Base-by-base conservation (phyloP, 1,284 basidiomycete genomes). In the Pseudozyma thailandica region DNA sequence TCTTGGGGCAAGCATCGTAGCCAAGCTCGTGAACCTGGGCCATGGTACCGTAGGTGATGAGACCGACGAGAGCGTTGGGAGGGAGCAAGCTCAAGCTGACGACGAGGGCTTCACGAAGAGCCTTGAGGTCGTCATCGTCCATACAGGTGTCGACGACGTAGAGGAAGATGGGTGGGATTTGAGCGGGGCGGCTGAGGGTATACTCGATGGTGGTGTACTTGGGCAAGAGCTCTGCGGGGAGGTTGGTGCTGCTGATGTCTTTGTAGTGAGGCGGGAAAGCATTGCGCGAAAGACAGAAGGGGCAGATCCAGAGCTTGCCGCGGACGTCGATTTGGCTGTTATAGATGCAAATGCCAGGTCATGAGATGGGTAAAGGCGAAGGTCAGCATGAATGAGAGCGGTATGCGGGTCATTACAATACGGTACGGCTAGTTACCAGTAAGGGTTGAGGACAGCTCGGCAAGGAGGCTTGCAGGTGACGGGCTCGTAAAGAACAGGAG, bases 201-300 rank as follows among this genome's bases (percentile, higher is more conserved):
- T 98, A 98, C 86, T 98, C 95, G 85, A 98, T 97, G 16, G 95
- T 98, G 44, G 95, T 98, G 87, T 98, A 98, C 85, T 97, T 96
- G 81, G 95, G 94, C 42, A 97, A 85, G 26, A 98, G 88, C 85
- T 98, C 95, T 20, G 94, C 91, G 43, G 95, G 95, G 23, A 98
- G 88, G 84, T 98, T 98, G 71, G 92, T 95, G 85, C 91, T 92
- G 62, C 93, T 94, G 77, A 98, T 96, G 84, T 98, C 95, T 86
- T 97, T 96, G 88, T 98, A 98, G 85, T 98, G 95, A 0, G 94
- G 93, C 8, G 95, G 95, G 86, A 98, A 98, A 2, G 94, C 90
- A 84, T 98, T 98, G 66, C 95, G 90, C 52, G 92, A 91, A 57
- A 98, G 87, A 85, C 95, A 98, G 86, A 98, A 98, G 3, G 95